phyloP scores from a whole-genome alignment of 1,139 yeast species.

The Blastobotrys arbuscula region DNA sequence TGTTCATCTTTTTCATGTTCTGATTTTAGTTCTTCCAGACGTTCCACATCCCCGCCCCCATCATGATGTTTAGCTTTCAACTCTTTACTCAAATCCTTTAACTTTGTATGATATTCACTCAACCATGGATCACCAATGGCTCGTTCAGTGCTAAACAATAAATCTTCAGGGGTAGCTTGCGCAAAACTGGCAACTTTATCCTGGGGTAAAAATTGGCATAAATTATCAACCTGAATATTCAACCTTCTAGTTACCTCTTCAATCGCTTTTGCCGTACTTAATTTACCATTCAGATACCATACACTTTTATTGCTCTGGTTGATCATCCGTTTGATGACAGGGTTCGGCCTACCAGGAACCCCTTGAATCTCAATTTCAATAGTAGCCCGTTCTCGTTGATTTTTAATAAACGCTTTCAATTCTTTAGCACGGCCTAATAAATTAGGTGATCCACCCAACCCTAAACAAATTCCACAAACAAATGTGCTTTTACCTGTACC shows the following conservation, averaged over 20 bases:
- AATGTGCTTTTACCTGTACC: constrained; percentile 95
- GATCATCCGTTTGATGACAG: constrained; percentile 44
- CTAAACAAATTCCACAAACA: constrained; percentile 90
- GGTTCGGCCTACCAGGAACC: constrained; percentile 30
- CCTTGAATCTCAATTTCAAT: constrained; percentile 66
- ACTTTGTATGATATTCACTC: constrained; percentile 49
- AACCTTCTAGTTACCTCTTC: constrained; percentile 43
- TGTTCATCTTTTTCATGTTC: constrained; percentile 26
- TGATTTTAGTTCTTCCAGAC: constrained; percentile 33
- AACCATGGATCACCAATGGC: constrained; percentile 67
- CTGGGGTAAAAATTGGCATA: constrained; percentile 93
- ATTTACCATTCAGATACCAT: constrained; percentile 52
- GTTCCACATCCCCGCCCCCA: constrained; percentile 11
- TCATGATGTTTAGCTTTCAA: constrained; percentile 12
- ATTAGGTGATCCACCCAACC: constrained; percentile 76
- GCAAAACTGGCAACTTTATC: constrained; percentile 95
- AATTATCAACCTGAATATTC: constrained; percentile 81
- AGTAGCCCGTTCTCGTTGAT: constrained; percentile 52
- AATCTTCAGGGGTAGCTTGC: constrained; percentile 64
- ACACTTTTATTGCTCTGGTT: constrained; percentile 38
- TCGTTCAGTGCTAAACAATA: constrained; percentile 72
- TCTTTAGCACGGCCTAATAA: constrained; percentile 73
- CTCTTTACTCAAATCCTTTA: constrained; percentile 38
- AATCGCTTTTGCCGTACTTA: constrained; percentile 43
- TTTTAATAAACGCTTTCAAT: constrained; percentile 65